These are phyloP conservation scores for Akanthomyces lecanii DNA, from an alignment of 2,329 filamentous ascomycete species.

Conservation along the genomic window DNA sequence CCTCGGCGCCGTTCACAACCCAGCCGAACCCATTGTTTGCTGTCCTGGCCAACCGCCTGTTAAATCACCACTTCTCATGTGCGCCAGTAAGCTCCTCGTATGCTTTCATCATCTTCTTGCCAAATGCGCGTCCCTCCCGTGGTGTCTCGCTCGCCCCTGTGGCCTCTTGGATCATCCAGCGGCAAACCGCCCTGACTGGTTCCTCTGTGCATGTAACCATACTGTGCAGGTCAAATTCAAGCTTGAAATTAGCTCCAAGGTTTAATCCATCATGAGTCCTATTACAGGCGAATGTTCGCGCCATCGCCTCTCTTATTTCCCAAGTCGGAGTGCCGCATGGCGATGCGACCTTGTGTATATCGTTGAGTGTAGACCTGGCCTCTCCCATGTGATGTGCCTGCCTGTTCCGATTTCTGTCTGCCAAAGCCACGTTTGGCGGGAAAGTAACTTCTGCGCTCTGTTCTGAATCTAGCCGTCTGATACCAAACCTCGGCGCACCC, in stretches of 20 bases:
- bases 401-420: background rate
- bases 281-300: background rate
- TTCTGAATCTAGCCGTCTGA: background rate
- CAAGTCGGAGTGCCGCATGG: background rate
- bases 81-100: background rate
- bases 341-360: background rate
- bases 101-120: background rate
- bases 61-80: background rate
- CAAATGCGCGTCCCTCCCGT: background rate
- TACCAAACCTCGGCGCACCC: background rate
- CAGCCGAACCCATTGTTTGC: background rate
- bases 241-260: background rate
- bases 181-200: background rate
- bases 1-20: background rate
- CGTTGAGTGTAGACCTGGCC: background rate
- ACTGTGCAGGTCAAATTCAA: background rate
- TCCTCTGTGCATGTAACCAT: background rate
- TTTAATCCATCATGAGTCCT: background rate
- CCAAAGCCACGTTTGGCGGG: background rate
- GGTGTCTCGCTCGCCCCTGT: background rate
- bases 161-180: slow-evolving; percentile 2
- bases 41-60: background rate
- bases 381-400: background rate
- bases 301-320: background rate
- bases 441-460: too few species aligned